Percentiles rank a stretch among this genome's conserved stretches.
Evolutionary conservation across 805 yeast species (phyloP).

Genomic region (Pichia paraexigua): DNA sequence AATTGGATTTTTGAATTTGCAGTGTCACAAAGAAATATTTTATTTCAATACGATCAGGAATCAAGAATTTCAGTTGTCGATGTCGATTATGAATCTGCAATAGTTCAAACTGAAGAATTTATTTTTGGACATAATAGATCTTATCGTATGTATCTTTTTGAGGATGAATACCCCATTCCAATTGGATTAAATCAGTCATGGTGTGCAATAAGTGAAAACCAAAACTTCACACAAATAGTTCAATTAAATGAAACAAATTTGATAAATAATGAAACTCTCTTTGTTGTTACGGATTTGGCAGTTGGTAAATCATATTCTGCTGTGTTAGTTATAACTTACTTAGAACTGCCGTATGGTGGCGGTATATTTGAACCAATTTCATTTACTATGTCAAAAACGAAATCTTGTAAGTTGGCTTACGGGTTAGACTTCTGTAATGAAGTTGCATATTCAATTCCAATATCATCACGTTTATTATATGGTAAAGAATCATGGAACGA

Average conservation of each 20-base stretch:
- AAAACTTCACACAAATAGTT: not conserved
- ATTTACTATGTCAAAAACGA: conserved; percentile 46
- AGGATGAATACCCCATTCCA: conserved; percentile 32
- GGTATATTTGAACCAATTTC: conserved; percentile 46
- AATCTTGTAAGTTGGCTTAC: conserved; percentile 66
- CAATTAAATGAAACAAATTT: conserved; percentile 19
- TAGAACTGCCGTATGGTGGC: conserved; percentile 43
- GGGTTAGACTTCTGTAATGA: conserved; percentile 68
- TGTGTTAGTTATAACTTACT: conserved; percentile 46
- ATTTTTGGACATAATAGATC: conserved; percentile 2
- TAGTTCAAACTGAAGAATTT: conserved; percentile 47
- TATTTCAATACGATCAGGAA: conserved; percentile 61
- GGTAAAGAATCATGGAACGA: conserved; percentile 26
- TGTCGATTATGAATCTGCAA: conserved; percentile 59
- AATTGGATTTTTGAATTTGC: conserved; percentile 62
- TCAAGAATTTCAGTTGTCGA: conserved; percentile 54
- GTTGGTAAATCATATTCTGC: conserved; percentile 56
- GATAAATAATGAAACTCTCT: conserved; percentile 33
- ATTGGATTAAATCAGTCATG: conserved; percentile 44
- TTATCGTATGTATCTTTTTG: conserved; percentile 41
- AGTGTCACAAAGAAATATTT: conserved; percentile 51
- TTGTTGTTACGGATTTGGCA: conserved; percentile 54
- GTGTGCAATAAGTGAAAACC: conserved; percentile 57
- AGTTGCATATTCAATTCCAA: conserved; percentile 86
- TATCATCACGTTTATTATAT: conserved; percentile 21